Conservation (phyloP, 192 early-diverging fungal genomes). For the Mortierella alpina region DNA sequence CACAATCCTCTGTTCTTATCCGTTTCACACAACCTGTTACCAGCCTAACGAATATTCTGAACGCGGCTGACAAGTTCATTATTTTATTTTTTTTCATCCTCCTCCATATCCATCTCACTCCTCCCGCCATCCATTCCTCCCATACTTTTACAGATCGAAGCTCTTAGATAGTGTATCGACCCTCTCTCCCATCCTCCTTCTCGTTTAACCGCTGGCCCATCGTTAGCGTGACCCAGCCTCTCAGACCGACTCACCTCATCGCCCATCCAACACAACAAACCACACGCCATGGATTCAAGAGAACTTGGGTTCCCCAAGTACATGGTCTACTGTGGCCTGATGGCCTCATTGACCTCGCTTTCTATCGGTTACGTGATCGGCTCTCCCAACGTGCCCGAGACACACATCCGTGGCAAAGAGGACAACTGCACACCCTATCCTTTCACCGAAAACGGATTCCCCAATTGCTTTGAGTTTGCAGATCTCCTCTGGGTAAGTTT, state of each 20-base stretch:
- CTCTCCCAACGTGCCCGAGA: conserved; percentile 59
- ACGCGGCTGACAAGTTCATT: too few relatives aligned
- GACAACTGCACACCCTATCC: conserved; percentile 16
- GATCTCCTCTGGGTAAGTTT: conserved; percentile 47
- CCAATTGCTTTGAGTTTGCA: conserved; percentile 28
- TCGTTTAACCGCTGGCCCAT: neutral
- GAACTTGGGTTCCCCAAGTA: conserved; percentile 48
- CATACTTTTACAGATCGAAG: neutral
- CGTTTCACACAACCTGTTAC: too few relatives aligned
- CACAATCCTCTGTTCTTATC: too few relatives aligned
- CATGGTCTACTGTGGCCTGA: conserved; percentile 56
- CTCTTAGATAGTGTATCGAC: neutral
- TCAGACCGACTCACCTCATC: neutral
- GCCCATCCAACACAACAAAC: neutral
- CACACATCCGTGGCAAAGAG: conserved; percentile 42
- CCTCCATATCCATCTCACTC: too few relatives aligned
- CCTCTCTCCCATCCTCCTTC: neutral
- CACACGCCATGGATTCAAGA: conserved; percentile 53
- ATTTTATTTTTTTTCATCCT: too few relatives aligned
- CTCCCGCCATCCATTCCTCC: neutral
- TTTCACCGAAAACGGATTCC: conserved; percentile 8
- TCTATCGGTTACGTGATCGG: conserved; percentile 60
- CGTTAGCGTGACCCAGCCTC: neutral
- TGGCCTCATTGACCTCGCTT: conserved; percentile 55
- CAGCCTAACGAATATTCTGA: too few relatives aligned